Conservation (phyloP, 768 basidiomycete genomes). For the Tephrocybe sp. region DNA sequence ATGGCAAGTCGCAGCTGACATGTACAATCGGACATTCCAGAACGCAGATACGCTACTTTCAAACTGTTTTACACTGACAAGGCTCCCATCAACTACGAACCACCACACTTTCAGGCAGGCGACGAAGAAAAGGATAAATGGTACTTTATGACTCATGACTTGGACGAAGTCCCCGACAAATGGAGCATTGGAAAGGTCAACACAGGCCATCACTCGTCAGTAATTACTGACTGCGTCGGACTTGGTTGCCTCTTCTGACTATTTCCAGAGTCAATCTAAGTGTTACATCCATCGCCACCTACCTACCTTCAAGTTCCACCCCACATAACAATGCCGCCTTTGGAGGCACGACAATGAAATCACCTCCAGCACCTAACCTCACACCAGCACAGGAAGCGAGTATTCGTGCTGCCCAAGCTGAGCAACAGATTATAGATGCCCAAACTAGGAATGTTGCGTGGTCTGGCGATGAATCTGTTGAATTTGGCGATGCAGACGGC, state of each 20-base stretch:
- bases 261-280: constrained; percentile 61
- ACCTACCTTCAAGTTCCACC: constrained; percentile 57
- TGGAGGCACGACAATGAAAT: constrained; percentile 43
- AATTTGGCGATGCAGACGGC: constrained; percentile 51
- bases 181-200: constrained; percentile 66
- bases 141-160: constrained; percentile 78
- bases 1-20: neutral
- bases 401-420: constrained; percentile 51
- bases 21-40: constrained; percentile 36
- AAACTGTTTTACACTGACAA: constrained; percentile 83
- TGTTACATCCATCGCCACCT: constrained; percentile 71
- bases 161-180: constrained; percentile 72
- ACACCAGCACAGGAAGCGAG: constrained; percentile 61
- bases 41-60: constrained; percentile 83
- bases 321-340: constrained; percentile 61
- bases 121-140: constrained; percentile 73
- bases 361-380: constrained; percentile 32
- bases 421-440: constrained; percentile 65
- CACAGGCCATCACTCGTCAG: constrained; percentile 75
- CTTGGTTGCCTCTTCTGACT: neutral
- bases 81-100: constrained; percentile 82
- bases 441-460: constrained; percentile 62
- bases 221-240: constrained; percentile 2
- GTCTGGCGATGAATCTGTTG: constrained; percentile 56
- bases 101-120: constrained; percentile 73